These are phyloP conservation scores for Lentinula guzmanii DNA, from an alignment of 768 basidiomycete species.

Conservation along the genomic window DNA sequence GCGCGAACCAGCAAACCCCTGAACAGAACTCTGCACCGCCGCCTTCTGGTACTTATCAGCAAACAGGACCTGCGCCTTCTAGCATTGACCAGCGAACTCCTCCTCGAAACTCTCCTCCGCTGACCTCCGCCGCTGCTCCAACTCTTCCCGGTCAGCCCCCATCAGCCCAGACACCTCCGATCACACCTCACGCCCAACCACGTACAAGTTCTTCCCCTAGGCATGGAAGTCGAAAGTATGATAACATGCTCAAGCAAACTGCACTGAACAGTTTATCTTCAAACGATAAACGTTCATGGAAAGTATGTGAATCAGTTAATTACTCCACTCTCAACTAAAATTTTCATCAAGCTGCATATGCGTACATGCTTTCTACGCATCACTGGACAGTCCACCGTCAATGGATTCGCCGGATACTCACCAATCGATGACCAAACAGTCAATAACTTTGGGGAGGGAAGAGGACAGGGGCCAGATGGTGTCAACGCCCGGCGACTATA, in stretches of 20 bases:
- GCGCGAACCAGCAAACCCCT: no score
- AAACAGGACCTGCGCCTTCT: no score
- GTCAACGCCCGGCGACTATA: neutral
- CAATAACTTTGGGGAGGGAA: neutral
- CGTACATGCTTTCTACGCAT: neutral
- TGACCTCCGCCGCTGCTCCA: neutral
- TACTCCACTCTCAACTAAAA: no score
- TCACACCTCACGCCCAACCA: neutral
- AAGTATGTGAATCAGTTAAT: neutral
- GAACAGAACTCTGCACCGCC: no score
- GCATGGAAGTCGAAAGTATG: neutral
- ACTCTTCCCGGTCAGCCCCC: neutral
- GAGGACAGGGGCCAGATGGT: neutral
- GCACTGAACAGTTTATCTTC: neutral
- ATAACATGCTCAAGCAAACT: neutral
- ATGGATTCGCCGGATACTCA: neutral
- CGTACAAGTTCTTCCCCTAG: neutral
- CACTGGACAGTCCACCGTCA: neutral
- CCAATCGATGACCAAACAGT: neutral
- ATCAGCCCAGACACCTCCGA: neutral
- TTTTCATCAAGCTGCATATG: neutral
- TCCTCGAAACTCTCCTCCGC: no score
- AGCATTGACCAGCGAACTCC: no score
- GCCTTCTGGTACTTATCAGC: no score
- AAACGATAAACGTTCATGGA: neutral